These are phyloP conservation scores for Xylaria multiplex DNA, from an alignment of 2,329 filamentous ascomycete species.

Conservation along the genomic window DNA sequence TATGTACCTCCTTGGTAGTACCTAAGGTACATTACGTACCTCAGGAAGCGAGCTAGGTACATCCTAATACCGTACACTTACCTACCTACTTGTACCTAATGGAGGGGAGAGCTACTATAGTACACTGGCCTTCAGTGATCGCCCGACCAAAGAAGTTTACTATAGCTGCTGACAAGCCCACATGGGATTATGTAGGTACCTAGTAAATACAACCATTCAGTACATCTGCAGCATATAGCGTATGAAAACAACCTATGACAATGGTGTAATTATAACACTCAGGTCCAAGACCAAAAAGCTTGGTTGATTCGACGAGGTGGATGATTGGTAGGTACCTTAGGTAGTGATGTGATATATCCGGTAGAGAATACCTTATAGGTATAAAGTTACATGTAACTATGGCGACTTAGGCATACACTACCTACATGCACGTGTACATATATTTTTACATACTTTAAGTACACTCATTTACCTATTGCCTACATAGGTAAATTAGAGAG, in stretches of 20 bases:
- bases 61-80: not conserved
- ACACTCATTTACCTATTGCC: too few relatives aligned
- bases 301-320: not conserved
- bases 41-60: not conserved
- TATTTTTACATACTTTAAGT: too few relatives aligned
- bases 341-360: not conserved
- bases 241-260: too few relatives aligned
- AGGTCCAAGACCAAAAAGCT: not conserved
- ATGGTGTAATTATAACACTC: not conserved
- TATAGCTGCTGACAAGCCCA: not conserved
- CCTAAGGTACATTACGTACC: too few relatives aligned
- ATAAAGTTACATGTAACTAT: too few relatives aligned
- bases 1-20: too few relatives aligned
- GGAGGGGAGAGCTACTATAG: slow-evolving; percentile 15
- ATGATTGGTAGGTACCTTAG: too few relatives aligned
- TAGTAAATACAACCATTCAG: too few relatives aligned
- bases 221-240: not conserved
- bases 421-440: too few relatives aligned
- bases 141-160: not conserved
- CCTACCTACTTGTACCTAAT: not conserved
- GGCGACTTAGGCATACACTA: too few relatives aligned
- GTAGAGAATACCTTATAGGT: not conserved
- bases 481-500: not conserved
- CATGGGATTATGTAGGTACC: too few relatives aligned
- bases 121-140: too few relatives aligned